Conservation (phyloP, 345 rosid species). For the Citrus hindsii region DNA sequence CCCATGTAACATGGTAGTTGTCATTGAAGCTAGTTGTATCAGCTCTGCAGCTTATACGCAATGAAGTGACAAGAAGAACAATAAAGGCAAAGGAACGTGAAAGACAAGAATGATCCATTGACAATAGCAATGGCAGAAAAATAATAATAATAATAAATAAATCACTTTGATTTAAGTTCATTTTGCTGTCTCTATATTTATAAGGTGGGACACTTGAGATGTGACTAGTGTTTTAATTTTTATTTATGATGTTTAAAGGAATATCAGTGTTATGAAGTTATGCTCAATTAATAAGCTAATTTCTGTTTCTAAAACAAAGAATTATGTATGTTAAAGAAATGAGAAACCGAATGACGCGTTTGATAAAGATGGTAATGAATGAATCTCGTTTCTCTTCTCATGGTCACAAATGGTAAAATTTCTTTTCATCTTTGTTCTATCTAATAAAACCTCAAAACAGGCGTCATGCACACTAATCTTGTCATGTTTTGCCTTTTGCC, state of each 20-base stretch:
- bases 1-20: constrained; percentile 1
- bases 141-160: background rate
- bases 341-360: background rate
- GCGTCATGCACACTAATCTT: no score
- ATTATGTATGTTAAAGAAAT: background rate
- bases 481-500: no score
- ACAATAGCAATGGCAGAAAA: background rate
- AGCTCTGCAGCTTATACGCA: background rate
- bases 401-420: background rate
- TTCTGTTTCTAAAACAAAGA: background rate
- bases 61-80: background rate
- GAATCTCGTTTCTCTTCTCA: background rate
- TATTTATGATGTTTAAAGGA: background rate
- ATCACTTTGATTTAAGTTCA: background rate
- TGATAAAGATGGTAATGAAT: background rate
- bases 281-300: background rate
- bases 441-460: no score
- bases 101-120: background rate
- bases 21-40: background rate
- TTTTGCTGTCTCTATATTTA: background rate
- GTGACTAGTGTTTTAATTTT: background rate
- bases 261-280: background rate
- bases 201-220: no score
- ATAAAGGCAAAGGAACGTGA: background rate
- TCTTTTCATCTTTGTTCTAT: background rate